Evolutionary conservation across 1,284 basidiomycete genomes (phyloP), one percentile per base, ranked within the genome.

Genomic region (Kwoniella shivajii): DNA sequence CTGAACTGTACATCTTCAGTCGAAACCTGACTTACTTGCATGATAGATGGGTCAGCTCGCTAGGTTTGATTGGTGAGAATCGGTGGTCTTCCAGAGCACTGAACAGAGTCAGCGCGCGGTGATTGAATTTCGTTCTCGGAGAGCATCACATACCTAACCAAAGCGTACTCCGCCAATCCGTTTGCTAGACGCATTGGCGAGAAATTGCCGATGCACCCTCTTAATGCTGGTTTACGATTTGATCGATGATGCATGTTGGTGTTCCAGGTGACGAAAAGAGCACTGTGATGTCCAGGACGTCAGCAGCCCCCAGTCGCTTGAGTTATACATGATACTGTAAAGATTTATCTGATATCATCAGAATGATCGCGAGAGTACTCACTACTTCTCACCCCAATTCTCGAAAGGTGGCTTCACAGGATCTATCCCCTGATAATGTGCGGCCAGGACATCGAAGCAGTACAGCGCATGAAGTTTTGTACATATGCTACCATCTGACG

Each of bases 181-280:
- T 88, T 82, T 39, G 82, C 84, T 24, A 98, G 81, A 6, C 86
- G 80, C 73, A 88, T 83, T 2, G 91, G 83, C 43, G 88, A 86
- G 73, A 99, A 99, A 72, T 86, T 94, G 68, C 95, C 95, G 66
- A 99, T 98, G 78, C 95, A 99, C 24, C 95, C 95, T 58, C 95
- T 82, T 59, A 99, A 81, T 45, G 85, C 81, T 36, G 85, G 82
- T 24, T 84, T 78, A 58, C 57, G 58, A 29, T 66, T 58, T 0
- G 57, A 26, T n/a, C 67, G 60, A 26, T 61, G 61, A 31, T 64
- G 45, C 5, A 61, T 43, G 34, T 55, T 60, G 18, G 67, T 89
- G 79, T 92, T 94, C 94, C 95, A 99, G 2, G 95, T 98, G 33
- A 99, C 91, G 77, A 99, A 99, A 55, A 99, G 82, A 6, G 93